Conservation (phyloP, 1,139 yeast species). For the Yamadazyma triangularis region DNA sequence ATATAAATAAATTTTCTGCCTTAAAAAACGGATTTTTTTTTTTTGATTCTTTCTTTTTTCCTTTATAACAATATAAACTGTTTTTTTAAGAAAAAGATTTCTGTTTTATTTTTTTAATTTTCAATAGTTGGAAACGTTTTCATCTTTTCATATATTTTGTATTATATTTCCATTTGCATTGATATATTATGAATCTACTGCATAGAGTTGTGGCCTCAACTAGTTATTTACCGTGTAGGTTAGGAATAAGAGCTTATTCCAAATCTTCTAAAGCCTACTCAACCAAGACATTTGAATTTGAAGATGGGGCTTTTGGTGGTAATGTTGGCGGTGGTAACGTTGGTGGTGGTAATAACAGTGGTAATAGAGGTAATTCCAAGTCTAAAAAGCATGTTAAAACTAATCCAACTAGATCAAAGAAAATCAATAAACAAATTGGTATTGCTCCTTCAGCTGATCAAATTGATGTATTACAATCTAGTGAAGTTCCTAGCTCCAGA, state of each 20-base stretch:
- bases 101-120: no score
- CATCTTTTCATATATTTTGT: no score
- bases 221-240: no score
- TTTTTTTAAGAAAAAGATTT: no score
- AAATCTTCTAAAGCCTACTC: conserved; percentile 4
- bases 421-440: not conserved
- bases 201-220: no score
- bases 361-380: conserved; percentile 5
- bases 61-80: no score
- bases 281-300: conserved; percentile 10
- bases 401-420: not conserved
- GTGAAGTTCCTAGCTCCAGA: conserved; percentile 82
- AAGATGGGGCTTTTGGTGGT: conserved; percentile 1
- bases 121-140: no score
- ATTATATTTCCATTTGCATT: no score
- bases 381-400: conserved; percentile 7
- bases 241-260: not conserved
- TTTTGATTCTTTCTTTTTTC: no score
- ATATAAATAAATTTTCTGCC: no score
- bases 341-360: conserved; percentile 8
- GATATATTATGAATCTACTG: no score
- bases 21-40: no score
- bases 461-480: conserved; percentile 19
- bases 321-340: not conserved
- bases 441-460: conserved; percentile 1